Base-by-base conservation (phyloP, 192 early-diverging fungal genomes). In the Rhizophagus sp. region DNA sequence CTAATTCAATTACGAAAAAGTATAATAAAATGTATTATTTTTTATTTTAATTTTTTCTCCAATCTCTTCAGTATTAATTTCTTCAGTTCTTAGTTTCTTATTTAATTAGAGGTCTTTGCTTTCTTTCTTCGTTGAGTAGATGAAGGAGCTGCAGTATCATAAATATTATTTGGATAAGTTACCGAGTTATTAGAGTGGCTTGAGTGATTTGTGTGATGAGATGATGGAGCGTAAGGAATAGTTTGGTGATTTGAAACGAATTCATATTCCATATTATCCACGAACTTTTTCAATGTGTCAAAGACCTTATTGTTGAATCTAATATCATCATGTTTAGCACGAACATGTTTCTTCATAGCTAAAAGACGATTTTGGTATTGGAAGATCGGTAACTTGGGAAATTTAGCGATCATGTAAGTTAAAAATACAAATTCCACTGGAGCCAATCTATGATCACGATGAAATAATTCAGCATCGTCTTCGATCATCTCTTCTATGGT, bases 361-460 rank as follows among this genome's bases (percentile, higher is more conserved):
- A 69, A 52, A 69, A 79, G 61, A 30, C 62, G 62, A 79, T 79
- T 36, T 41, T 79, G 77, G 22, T 68, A 79, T 57, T 79, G 77
- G 50, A 62, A 66, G n/a, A 79, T 79, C 8, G 77, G 62, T 22
- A 79, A 30, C 11, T 47, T 47, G 2, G 77, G 77, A 39, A 50
- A 69, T 41, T 69, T 79, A 49, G 64, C 64, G 19, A 79, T 79
- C 65, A 79, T 50, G 13, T 57, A 79, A 41, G 57, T 64, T 44
- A 79, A 10, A 25, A 79, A 79, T 2, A 79, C 77, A 69, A 79
- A 79, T 27, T 79, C 77, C 3, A 79, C 62, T 19, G 77, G 77
- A 27, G 77, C 77, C 19, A 79, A 69, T 68, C 39, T 66, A 49
- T 79, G 63, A 50, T 41, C 63, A 25, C 77, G 77, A 79, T 79